Evolutionary conservation across 208 protist species (phyloP).

Genomic region (Trypanosoma cruzi): DNA sequence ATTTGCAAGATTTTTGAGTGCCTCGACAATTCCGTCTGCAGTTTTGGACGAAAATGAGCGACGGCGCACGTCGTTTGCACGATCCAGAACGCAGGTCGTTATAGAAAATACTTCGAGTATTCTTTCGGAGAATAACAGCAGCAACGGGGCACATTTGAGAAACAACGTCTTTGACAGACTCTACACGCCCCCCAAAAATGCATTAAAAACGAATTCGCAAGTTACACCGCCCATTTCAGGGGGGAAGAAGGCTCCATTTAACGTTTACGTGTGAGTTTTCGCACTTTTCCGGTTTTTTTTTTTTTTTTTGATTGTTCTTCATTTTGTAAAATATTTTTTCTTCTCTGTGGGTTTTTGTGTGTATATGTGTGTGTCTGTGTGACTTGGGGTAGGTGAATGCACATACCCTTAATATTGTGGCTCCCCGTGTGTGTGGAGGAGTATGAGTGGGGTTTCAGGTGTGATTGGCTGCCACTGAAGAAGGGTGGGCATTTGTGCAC

Average conservation of each 20-base stretch:
- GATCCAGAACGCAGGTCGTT: conserved; percentile 7
- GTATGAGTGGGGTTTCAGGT: no score
- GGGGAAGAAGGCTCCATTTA: conserved; percentile 26
- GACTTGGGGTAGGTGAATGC: no score
- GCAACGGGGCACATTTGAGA: not conserved
- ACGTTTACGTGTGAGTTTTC: conserved; percentile 26
- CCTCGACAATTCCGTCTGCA: conserved; percentile 20
- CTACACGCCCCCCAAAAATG: conserved; percentile 37
- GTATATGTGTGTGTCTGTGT: not conserved
- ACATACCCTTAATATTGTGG: no score
- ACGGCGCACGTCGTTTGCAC: not conserved
- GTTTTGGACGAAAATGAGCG: conserved; percentile 2
- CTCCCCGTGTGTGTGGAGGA: no score
- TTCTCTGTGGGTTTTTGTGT: not conserved
- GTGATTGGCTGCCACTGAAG: no score
- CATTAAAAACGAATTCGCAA: not conserved
- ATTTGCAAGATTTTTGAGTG: conserved; percentile 15
- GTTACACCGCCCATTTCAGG: conserved; percentile 5
- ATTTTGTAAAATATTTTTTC: not conserved
- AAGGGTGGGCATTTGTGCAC: no score
- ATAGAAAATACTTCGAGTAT: not conserved
- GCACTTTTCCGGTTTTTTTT: not conserved
- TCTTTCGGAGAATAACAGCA: not conserved
- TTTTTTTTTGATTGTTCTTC: conserved; percentile 1
- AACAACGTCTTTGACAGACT: conserved; percentile 43